A percentile compares a stretch with the other conserved stretches of the same genome.
Conservation (phyloP, 2,329 filamentous ascomycete species). For the Emericellopsis atlantica region DNA sequence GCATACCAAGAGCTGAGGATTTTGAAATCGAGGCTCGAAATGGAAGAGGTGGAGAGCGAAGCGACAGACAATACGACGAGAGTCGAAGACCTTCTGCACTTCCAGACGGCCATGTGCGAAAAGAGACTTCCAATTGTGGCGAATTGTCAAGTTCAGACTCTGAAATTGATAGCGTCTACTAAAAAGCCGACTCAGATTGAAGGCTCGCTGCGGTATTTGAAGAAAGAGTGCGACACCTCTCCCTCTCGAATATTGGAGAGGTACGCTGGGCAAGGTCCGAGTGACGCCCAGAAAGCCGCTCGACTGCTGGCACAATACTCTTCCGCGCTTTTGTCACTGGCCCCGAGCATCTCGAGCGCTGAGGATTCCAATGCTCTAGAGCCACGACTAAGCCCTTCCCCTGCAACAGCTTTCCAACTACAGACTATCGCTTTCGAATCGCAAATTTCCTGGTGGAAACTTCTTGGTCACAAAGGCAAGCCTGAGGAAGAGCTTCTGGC, state of each 20-base stretch:
- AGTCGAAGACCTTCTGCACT: conserved; percentile 50
- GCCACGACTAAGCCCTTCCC: conserved; percentile 39
- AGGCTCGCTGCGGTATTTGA: conserved; percentile 40
- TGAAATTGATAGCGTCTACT: conserved; percentile 48
- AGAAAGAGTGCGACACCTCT: conserved; percentile 38
- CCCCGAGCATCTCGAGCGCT: conserved; percentile 52
- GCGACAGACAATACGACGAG: conserved; percentile 18
- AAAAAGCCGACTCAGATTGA: conserved; percentile 50
- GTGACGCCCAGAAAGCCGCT: conserved; percentile 42
- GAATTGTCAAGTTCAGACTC: conserved; percentile 49
- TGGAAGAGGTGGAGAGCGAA: neutral
- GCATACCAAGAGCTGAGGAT: conserved; percentile 56
- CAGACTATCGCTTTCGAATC: conserved; percentile 51
- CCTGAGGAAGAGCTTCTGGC: conserved; percentile 51
- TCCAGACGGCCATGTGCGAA: conserved; percentile 31
- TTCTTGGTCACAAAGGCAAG: conserved; percentile 47
- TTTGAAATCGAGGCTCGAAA: conserved; percentile 51
- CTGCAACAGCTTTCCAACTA: conserved; percentile 45
- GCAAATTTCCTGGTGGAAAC: conserved; percentile 52
- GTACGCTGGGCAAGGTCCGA: conserved; percentile 27
- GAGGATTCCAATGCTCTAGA: conserved; percentile 46
- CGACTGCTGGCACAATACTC: conserved; percentile 56
- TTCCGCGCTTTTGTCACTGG: conserved; percentile 50
- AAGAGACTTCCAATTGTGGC: conserved; percentile 42
- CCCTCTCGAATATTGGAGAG: conserved; percentile 43